Percentiles rank a stretch among this genome's conserved stretches.
Evolutionary conservation across 345 rosid genomes (phyloP).

Genomic region (Trapa incisa): DNA sequence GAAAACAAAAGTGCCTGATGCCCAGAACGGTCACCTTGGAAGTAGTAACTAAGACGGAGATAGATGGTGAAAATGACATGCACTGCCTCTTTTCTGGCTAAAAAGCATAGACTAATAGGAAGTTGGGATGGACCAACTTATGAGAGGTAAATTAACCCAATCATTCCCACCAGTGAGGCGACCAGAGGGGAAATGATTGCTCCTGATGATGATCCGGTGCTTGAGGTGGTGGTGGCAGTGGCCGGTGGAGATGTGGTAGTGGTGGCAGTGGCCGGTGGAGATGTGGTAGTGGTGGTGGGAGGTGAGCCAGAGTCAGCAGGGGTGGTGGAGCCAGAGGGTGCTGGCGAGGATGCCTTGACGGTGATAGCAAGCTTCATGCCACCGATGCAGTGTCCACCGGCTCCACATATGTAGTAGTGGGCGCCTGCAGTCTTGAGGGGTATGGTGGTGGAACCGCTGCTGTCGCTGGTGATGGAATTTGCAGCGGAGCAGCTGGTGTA

Average conservation of each 20-base stretch:
- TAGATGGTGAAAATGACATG: conserved; percentile 8
- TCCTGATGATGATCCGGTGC: conserved; percentile 9
- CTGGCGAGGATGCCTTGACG: conserved; percentile 19
- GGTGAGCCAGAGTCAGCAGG: conserved; percentile 8
- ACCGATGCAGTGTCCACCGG: conserved; percentile 43
- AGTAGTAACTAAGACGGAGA: too few relatives aligned
- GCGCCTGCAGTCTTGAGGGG: conserved; percentile 65
- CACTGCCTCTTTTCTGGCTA: conserved; percentile 50
- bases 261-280: conserved; percentile 9
- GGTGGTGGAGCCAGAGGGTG: conserved; percentile 12
- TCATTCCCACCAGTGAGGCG: conserved; percentile 7
- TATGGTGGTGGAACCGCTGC: conserved; percentile 59
- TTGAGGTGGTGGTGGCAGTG: conserved; percentile 5
- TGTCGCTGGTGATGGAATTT: conserved; percentile 46
- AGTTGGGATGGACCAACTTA: conserved; percentile 6
- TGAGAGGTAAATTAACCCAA: conserved; percentile 5
- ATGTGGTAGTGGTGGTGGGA: conserved; percentile 6
- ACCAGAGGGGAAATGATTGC: conserved; percentile 6
- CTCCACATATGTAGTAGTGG: conserved; percentile 64
- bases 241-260: conserved; percentile 10
- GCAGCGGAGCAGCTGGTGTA: conserved; percentile 56
- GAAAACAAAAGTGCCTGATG: neutral
- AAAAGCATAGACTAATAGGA: neutral
- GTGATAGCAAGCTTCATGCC: conserved; percentile 71
- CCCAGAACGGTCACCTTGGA: too few relatives aligned